Conservation (phyloP, 106 monocot species). For the Acorus gramineus region DNA sequence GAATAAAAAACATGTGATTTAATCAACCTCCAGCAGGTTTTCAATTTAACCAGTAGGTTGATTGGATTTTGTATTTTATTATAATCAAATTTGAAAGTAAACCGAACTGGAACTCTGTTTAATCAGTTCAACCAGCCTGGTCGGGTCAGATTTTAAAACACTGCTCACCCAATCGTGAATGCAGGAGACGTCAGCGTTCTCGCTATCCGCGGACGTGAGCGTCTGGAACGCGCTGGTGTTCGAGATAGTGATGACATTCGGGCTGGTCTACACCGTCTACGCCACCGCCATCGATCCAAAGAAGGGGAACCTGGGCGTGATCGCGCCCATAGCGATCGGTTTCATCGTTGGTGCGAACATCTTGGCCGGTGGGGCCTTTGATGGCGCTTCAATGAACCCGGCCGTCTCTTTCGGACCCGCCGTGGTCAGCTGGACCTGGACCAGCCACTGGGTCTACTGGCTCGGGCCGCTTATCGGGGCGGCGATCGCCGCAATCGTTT, state of each 20-base stretch:
- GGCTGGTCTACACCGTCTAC: slow-evolving; percentile 33
- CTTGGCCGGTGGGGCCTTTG: slow-evolving; percentile 35
- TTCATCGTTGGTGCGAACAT: slow-evolving; percentile 35
- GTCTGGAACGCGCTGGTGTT: slow-evolving; percentile 32
- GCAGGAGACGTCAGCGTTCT: slow-evolving; percentile 23
- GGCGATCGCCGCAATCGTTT: slow-evolving; percentile 26
- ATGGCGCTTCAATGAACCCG: slow-evolving; percentile 42
- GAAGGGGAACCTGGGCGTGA: slow-evolving; percentile 18
- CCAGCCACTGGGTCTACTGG: slow-evolving; percentile 39
- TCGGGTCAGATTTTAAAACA: too few relatives aligned
- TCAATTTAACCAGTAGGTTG: too few relatives aligned
- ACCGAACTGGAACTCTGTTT: too few relatives aligned
- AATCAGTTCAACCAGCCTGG: too few relatives aligned
- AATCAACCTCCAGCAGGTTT: too few relatives aligned
- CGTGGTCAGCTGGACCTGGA: slow-evolving; percentile 35
- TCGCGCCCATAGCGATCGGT: slow-evolving; percentile 27
- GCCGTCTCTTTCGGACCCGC: slow-evolving; percentile 39
- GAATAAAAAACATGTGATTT: too few relatives aligned
- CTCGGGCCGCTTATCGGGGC: slow-evolving; percentile 28
- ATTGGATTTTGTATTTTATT: too few relatives aligned
- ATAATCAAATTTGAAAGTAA: too few relatives aligned
- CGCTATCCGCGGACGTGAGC: slow-evolving; percentile 20
- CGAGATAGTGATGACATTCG: slow-evolving; percentile 36
- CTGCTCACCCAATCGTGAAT: background rate
- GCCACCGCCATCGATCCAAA: slow-evolving; percentile 28